A percentile compares a stretch with the other conserved stretches of the same genome.
These are phyloP conservation scores for Emiliania huxleyi DNA, from an alignment of 78 protist species.

Conservation along the genomic window DNA sequence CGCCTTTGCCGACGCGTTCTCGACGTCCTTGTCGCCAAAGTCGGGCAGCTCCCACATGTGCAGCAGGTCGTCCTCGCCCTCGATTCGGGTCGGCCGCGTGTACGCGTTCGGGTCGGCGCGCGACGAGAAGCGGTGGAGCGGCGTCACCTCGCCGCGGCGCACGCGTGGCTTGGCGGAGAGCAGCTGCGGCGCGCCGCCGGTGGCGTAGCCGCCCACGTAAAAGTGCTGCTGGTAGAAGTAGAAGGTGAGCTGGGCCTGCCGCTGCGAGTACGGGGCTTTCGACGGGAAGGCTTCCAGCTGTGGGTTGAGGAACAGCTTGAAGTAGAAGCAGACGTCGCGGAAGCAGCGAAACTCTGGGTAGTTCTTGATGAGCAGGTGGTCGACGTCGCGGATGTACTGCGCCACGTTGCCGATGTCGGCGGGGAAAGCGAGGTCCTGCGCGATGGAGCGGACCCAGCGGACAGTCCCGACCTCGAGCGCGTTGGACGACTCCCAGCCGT, in stretches of 20 bases:
- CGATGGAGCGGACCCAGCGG: neutral
- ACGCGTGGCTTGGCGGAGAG: neutral
- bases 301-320: conserved; percentile 36
- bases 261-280: neutral
- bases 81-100: neutral
- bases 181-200: neutral
- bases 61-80: conserved; percentile 60
- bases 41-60: conserved; percentile 56
- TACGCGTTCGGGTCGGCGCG: neutral
- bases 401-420: neutral
- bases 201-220: neutral
- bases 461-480: neutral
- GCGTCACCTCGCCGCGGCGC: neutral
- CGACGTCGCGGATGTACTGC: neutral
- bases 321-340: conserved; percentile 51
- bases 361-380: conserved; percentile 24
- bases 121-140: neutral
- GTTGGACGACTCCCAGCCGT: conserved; percentile 15
- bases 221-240: neutral
- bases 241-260: neutral
- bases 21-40: neutral
- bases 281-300: neutral
- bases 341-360: conserved; percentile 42
- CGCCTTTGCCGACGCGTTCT: neutral
- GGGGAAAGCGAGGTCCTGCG: conserved; percentile 23